Evolutionary conservation across 1,139 yeast species (phyloP).

Genomic region (Lodderomyces beijingensis): DNA sequence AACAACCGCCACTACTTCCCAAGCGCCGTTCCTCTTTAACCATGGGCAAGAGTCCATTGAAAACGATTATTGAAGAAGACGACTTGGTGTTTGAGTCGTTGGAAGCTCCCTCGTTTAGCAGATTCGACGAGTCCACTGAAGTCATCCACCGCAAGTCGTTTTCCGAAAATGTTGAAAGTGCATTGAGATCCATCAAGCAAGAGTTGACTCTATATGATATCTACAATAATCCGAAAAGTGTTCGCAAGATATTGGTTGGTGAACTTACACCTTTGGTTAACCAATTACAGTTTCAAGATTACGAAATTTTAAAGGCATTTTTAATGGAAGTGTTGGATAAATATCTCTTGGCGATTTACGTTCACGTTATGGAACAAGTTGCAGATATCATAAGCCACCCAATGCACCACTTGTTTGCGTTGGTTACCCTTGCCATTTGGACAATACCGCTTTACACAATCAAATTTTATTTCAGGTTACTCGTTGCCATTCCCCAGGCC

Average conservation of each 20-base stretch:
- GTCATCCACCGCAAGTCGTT: not conserved
- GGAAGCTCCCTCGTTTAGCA: constrained; percentile 7
- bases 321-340: constrained; percentile 17
- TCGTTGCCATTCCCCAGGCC: constrained; percentile 16
- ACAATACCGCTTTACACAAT: constrained; percentile 7
- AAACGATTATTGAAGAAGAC: constrained; percentile 12
- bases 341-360: constrained; percentile 10
- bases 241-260: constrained; percentile 9
- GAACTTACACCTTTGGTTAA: constrained; percentile 12
- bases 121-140: constrained; percentile 3
- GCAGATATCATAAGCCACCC: constrained; percentile 9
- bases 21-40: constrained; percentile 8
- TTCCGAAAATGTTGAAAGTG: constrained; percentile 4
- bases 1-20: not conserved
- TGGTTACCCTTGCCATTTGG: not conserved
- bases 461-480: constrained; percentile 15
- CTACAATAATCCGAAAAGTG: constrained; percentile 12
- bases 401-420: constrained; percentile 2
- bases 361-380: constrained; percentile 6
- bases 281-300: constrained; percentile 9
- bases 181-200: constrained; percentile 4
- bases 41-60: constrained; percentile 7
- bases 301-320: constrained; percentile 11
- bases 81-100: constrained; percentile 7
- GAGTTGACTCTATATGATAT: constrained; percentile 13